Percentiles rank a stretch among this genome's conserved stretches.
Conservation (phyloP, 1,284 basidiomycete genomes). For the Ceratobasidium sp. region DNA sequence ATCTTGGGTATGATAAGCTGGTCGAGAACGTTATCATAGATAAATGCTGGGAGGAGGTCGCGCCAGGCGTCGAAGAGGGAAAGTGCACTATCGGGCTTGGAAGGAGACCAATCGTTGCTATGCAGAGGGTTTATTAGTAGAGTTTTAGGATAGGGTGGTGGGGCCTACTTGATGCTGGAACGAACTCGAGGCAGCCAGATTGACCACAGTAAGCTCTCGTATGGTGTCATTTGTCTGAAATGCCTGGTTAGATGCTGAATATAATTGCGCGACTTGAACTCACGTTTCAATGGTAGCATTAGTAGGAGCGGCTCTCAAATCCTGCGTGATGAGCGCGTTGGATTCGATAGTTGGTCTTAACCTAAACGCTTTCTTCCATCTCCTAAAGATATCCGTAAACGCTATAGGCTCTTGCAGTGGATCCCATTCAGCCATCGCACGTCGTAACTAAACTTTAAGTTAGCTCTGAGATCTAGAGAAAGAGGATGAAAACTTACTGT, state of each 20-base stretch:
- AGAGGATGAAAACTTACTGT: slow-evolving; percentile 59
- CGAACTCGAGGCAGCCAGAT: slow-evolving; percentile 95
- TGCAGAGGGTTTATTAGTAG: slow-evolving; percentile 12
- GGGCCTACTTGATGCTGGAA: slow-evolving; percentile 76
- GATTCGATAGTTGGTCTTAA: slow-evolving; percentile 52
- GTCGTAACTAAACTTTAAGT: slow-evolving; percentile 60
- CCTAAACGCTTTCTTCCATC: slow-evolving; percentile 75
- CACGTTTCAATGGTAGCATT: slow-evolving; percentile 17
- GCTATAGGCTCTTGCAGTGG: slow-evolving; percentile 75
- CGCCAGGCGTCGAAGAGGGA: slow-evolving; percentile 90
- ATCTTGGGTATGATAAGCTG: slow-evolving; percentile 96
- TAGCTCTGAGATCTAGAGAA: not conserved
- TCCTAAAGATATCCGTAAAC: slow-evolving; percentile 64
- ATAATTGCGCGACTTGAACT: slow-evolving; percentile 2
- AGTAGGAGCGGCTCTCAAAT: not conserved
- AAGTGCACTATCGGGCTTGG: slow-evolving; percentile 77
- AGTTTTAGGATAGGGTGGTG: not conserved
- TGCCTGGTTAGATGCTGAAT: no score
- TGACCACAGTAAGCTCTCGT: slow-evolving; percentile 93
- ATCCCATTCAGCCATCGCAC: slow-evolving; percentile 74
- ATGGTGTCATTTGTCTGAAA: slow-evolving; percentile 83
- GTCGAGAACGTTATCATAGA: slow-evolving; percentile 94
- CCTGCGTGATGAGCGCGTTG: slow-evolving; percentile 29
- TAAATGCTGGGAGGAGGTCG: slow-evolving; percentile 85
- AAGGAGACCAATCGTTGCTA: slow-evolving; percentile 88